These are phyloP conservation scores for Talaromyces sp. DNA, from an alignment of 2,329 filamentous ascomycete species.

Conservation along the genomic window DNA sequence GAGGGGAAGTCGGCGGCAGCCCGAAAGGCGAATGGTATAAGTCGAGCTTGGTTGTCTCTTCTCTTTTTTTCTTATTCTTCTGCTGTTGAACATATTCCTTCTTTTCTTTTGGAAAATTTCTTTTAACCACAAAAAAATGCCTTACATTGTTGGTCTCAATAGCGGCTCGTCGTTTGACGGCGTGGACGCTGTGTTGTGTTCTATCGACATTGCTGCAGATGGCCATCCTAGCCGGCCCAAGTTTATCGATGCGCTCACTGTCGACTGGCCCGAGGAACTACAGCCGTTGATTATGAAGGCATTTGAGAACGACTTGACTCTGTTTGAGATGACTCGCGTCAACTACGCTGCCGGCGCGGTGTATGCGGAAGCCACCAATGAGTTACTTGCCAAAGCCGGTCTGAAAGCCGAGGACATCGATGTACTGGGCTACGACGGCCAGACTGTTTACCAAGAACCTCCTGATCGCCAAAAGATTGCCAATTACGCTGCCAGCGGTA, in stretches of 20 bases:
- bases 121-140: slow-evolving; percentile 11
- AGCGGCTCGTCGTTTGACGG: slow-evolving; percentile 26
- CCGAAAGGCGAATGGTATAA: too few species aligned
- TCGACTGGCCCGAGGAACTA: slow-evolving; percentile 24
- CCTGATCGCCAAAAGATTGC: slow-evolving; percentile 17
- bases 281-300: slow-evolving; percentile 19
- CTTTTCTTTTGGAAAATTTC: too few species aligned
- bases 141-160: slow-evolving; percentile 25
- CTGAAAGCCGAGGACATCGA: slow-evolving; percentile 20
- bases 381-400: slow-evolving; percentile 14
- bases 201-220: slow-evolving; percentile 20
- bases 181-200: slow-evolving; percentile 25
- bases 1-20: too few species aligned
- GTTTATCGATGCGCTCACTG: slow-evolving; percentile 21
- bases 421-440: slow-evolving; percentile 25
- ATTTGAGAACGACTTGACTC: slow-evolving; percentile 21
- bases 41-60: too few species aligned
- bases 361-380: slow-evolving; percentile 23
- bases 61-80: too few species aligned
- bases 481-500: slow-evolving; percentile 15
- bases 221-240: slow-evolving; percentile 22
- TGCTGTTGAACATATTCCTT: too few species aligned
- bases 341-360: slow-evolving; percentile 25
- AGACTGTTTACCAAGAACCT: slow-evolving; percentile 28
- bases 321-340: slow-evolving; percentile 24